These are phyloP conservation scores for Hymenoscyphus scutula DNA, from an alignment of 2,329 filamentous ascomycete genomes.

Conservation along the genomic window DNA sequence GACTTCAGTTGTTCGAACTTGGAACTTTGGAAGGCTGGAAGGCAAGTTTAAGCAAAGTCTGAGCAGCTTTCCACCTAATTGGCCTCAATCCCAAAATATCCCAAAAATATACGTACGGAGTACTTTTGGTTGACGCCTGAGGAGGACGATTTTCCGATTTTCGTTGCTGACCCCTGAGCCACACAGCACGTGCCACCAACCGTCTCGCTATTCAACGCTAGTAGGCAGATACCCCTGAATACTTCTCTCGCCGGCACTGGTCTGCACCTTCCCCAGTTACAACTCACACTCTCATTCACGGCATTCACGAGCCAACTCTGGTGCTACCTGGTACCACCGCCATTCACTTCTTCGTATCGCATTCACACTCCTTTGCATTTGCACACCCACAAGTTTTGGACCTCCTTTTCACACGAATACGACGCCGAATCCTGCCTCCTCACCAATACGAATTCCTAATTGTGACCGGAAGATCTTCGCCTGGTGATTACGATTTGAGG, in stretches of 20 bases:
- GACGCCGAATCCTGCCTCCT: neutral
- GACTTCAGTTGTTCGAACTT: neutral
- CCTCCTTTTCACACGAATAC: neutral
- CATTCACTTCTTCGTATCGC: neutral
- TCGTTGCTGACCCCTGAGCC: no score
- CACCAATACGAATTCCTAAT: neutral
- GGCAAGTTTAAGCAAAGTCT: neutral
- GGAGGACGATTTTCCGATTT: no score
- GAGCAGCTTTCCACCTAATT: neutral
- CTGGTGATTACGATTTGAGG: neutral
- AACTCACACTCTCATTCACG: neutral
- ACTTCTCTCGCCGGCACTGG: neutral
- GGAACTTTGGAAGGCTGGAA: no score
- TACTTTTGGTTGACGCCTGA: no score
- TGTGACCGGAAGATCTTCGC: neutral
- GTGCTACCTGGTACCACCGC: neutral
- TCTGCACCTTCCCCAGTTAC: conserved; percentile 2
- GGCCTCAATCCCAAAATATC: no score
- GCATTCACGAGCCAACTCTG: neutral
- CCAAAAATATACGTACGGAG: no score
- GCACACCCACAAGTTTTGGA: neutral
- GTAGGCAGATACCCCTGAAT: neutral
- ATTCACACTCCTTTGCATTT: conserved; percentile 2
- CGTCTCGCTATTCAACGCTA: no score
- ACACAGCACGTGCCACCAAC: no score